These are phyloP conservation scores for Ascochyta clinopodiicola DNA, from an alignment of 2,329 filamentous ascomycete species.

Conservation along the genomic window DNA sequence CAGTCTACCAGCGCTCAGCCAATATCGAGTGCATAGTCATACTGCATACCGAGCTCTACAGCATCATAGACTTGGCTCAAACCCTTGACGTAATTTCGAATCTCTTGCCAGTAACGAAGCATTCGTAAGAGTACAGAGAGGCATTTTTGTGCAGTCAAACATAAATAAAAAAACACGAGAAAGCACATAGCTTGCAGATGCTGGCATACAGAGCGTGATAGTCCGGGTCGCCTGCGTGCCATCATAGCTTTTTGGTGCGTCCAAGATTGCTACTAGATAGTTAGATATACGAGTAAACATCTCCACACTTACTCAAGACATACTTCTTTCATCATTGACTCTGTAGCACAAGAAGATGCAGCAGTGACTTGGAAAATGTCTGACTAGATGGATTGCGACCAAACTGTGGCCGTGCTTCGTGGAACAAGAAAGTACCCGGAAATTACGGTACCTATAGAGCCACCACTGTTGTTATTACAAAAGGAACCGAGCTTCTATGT, in stretches of 20 bases:
- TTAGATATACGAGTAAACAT: background rate
- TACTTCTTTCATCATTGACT: slow-evolving; percentile 1
- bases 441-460: slow-evolving; percentile 33
- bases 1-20: slow-evolving; percentile 55
- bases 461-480: slow-evolving; percentile 47
- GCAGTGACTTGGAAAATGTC: slow-evolving; percentile 57
- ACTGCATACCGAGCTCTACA: slow-evolving; percentile 55
- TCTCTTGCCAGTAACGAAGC: slow-evolving; percentile 48
- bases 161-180: too few species aligned
- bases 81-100: slow-evolving; percentile 60
- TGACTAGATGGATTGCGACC: slow-evolving; percentile 49
- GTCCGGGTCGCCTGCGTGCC: slow-evolving; percentile 50
- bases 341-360: slow-evolving; percentile 46
- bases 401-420: slow-evolving; percentile 40
- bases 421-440: slow-evolving; percentile 33
- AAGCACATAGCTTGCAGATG: slow-evolving; percentile 49
- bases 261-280: slow-evolving; percentile 35
- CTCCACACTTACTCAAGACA: background rate
- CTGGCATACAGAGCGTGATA: slow-evolving; percentile 53
- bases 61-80: slow-evolving; percentile 56
- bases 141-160: slow-evolving; percentile 53
- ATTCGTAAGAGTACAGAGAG: slow-evolving; percentile 52
- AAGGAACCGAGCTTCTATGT: slow-evolving; percentile 38
- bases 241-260: slow-evolving; percentile 47
- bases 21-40: slow-evolving; percentile 55